phyloP scores from a whole-genome alignment of 495 filamentous ascomycete genomes.

The Polyplosphaeria fusca region DNA sequence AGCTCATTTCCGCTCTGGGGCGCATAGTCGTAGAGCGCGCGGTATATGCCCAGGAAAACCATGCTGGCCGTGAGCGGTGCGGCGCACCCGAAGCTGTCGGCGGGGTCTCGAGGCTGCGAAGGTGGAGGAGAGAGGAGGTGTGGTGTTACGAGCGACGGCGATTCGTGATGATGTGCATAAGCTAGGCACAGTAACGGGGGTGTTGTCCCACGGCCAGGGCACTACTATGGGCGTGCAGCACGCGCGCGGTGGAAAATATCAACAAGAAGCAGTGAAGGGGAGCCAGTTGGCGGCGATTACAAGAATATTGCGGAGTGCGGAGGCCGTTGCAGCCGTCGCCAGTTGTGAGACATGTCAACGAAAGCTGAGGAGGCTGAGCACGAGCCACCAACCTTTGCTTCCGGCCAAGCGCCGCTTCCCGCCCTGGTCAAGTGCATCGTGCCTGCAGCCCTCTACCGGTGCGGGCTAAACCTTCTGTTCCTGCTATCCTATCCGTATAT shows the following conservation, averaged over 20 bases:
- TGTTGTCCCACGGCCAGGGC: conserved; percentile 14
- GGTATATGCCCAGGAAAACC: conserved; percentile 88
- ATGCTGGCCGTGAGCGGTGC: conserved; percentile 41
- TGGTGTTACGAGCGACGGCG: conserved; percentile 17
- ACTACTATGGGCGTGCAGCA: background rate
- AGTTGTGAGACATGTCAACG: conserved; percentile 11
- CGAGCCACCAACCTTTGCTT: background rate
- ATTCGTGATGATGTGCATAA: conserved; percentile 23
- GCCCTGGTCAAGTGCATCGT: too few relatives aligned
- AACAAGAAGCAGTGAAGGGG: background rate
- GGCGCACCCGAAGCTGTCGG: conserved; percentile 9
- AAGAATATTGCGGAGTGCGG: background rate
- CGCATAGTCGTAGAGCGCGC: conserved; percentile 87
- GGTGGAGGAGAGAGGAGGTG: background rate
- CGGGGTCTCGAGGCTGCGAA: background rate
- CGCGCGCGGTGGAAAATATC: background rate
- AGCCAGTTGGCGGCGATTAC: background rate
- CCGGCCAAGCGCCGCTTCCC: background rate
- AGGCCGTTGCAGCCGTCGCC: conserved; percentile 6
- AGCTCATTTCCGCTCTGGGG: conserved; percentile 89
- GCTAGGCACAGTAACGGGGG: conserved; percentile 20
- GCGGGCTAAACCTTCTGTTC: too few relatives aligned
- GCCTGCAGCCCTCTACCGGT: too few relatives aligned
- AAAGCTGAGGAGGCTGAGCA: background rate
- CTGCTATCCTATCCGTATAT: too few relatives aligned